Conservation (phyloP, 2,329 filamentous ascomycete species). For the Alternaria burnsii region DNA sequence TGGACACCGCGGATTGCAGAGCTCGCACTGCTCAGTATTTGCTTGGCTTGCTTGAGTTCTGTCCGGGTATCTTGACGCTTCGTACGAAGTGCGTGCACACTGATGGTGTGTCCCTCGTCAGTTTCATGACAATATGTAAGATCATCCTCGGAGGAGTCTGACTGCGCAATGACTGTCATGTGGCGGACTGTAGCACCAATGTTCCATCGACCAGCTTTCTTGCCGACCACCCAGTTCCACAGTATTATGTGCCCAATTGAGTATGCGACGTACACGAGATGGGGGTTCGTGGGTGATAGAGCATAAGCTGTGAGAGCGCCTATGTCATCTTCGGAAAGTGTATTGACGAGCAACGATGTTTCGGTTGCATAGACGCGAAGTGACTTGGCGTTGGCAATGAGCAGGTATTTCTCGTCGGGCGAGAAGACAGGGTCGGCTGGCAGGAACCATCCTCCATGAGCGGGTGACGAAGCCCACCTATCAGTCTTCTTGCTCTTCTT, state of each 20-base stretch:
- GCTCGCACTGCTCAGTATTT: constrained; percentile 48
- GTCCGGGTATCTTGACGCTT: constrained; percentile 36
- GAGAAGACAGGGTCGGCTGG: constrained; percentile 66
- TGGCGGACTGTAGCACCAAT: constrained; percentile 48
- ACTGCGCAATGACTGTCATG: constrained; percentile 41
- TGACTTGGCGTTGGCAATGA: constrained; percentile 76
- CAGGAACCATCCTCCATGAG: constrained; percentile 64
- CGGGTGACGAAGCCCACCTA: constrained; percentile 53
- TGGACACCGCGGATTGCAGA: constrained; percentile 51
- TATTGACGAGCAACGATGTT: constrained; percentile 81
- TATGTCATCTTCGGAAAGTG: constrained; percentile 63
- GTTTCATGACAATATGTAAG: background rate
- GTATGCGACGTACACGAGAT: constrained; percentile 64
- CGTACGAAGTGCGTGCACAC: constrained; percentile 45
- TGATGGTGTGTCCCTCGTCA: constrained; percentile 41
- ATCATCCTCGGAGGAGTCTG: constrained; percentile 14
- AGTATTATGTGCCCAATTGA: constrained; percentile 60
- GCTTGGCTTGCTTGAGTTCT: constrained; percentile 38
- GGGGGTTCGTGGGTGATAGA: constrained; percentile 60
- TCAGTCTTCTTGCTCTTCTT: constrained; percentile 28
- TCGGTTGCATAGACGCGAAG: constrained; percentile 82
- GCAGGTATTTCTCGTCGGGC: constrained; percentile 68
- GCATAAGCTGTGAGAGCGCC: constrained; percentile 60
- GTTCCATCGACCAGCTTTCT: constrained; percentile 55
- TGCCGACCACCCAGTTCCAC: constrained; percentile 66